Percentiles rank a stretch among this genome's conserved stretches.
phyloP scores from a whole-genome alignment of 2,329 filamentous ascomycete genomes.

The Aspergillus japonicus region DNA sequence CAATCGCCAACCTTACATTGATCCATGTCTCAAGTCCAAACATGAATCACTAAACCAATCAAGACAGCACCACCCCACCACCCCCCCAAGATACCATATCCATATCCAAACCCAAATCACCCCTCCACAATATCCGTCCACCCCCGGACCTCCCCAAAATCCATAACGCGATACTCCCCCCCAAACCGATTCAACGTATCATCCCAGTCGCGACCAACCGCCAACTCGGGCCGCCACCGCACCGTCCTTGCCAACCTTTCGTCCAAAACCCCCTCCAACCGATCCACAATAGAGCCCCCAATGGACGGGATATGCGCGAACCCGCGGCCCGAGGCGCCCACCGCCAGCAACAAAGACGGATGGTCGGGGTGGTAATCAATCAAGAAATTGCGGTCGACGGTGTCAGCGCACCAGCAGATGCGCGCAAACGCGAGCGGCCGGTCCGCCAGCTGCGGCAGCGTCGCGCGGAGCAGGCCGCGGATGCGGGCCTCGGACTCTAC shows the following conservation, averaged over 20 bases:
- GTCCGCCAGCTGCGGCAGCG: constrained; percentile 53
- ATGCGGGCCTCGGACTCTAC: constrained; percentile 48
- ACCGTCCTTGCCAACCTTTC: constrained; percentile 42
- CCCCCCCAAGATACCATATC: too few relatives aligned
- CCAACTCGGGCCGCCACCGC: constrained; percentile 53
- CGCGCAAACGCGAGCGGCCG: constrained; percentile 52
- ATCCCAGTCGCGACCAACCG: constrained; percentile 46
- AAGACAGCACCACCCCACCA: too few relatives aligned
- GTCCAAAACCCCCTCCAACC: constrained; percentile 46
- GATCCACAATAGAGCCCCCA: constrained; percentile 51
- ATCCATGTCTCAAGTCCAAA: too few relatives aligned
- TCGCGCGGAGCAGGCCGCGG: constrained; percentile 51
- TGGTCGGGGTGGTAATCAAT: constrained; percentile 51
- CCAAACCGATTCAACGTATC: constrained; percentile 50
- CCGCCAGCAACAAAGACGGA: constrained; percentile 46
- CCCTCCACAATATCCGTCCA: constrained; percentile 36
- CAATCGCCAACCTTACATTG: too few relatives aligned
- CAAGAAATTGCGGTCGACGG: constrained; percentile 53
- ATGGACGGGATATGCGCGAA: constrained; percentile 50
- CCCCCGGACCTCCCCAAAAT: constrained; percentile 44
- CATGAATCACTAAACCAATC: too few relatives aligned
- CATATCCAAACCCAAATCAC: too few relatives aligned
- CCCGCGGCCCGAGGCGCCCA: constrained; percentile 23
- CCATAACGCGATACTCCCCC: constrained; percentile 49
- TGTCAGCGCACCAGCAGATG: constrained; percentile 60